These are phyloP conservation scores for Colletotrichum tofieldiae DNA, from an alignment of 2,329 filamentous ascomycete species.

Conservation along the genomic window DNA sequence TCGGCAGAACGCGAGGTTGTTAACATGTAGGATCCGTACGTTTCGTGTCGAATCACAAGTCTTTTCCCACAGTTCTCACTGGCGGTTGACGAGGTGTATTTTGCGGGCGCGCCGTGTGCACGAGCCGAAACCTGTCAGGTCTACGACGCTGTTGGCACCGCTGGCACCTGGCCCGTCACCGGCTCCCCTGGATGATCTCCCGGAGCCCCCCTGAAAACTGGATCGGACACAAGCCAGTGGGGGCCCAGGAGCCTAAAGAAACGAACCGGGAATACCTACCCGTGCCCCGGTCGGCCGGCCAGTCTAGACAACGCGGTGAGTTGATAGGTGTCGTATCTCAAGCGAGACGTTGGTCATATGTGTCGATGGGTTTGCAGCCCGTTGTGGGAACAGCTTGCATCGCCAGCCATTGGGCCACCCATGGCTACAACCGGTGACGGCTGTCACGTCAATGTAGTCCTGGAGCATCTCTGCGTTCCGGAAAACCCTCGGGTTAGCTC, in stretches of 20 bases:
- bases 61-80: not conserved
- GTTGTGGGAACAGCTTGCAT: not conserved
- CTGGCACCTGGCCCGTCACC: slow-evolving; percentile 32
- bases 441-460: not conserved
- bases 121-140: slow-evolving; percentile 19
- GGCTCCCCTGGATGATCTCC: slow-evolving; percentile 43
- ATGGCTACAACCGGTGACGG: slow-evolving; percentile 7
- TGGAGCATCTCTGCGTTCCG: slow-evolving; percentile 6
- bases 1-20: not conserved
- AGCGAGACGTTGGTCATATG: not conserved
- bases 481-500: slow-evolving; percentile 12
- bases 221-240: slow-evolving; percentile 43
- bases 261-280: slow-evolving; percentile 39
- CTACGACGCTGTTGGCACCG: slow-evolving; percentile 11
- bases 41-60: slow-evolving; percentile 22
- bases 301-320: slow-evolving; percentile 33
- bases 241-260: slow-evolving; percentile 41
- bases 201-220: slow-evolving; percentile 40
- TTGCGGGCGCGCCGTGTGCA: not conserved
- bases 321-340: not conserved
- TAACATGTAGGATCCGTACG: slow-evolving; percentile 12
- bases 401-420: not conserved
- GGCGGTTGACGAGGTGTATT: not conserved
- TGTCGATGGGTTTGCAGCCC: not conserved
- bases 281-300: slow-evolving; percentile 30